Conservation (phyloP, 2,329 filamentous ascomycete species). For the Cryphonectria carpinicola region DNA sequence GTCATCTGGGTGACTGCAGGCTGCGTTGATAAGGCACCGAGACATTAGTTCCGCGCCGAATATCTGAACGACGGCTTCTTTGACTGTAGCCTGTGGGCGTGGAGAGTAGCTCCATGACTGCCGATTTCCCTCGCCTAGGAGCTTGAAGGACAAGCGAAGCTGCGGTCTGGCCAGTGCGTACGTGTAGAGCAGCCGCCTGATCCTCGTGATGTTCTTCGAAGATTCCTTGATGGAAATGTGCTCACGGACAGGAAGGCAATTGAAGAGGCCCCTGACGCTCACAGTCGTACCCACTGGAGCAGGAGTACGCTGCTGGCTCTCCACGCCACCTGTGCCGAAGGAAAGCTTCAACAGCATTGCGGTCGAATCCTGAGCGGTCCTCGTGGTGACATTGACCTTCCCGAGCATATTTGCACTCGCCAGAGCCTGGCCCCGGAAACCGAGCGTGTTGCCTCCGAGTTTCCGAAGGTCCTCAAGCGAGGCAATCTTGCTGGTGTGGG, state of each 20-base stretch:
- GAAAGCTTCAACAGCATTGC: constrained; percentile 55
- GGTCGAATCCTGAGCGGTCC: constrained; percentile 62
- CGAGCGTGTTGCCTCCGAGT: constrained; percentile 64
- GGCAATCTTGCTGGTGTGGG: constrained; percentile 74
- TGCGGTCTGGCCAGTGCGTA: constrained; percentile 69
- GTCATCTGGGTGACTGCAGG: constrained; percentile 12
- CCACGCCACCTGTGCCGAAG: constrained; percentile 46
- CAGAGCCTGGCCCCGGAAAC: constrained; percentile 76
- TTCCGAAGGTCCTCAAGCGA: constrained; percentile 63
- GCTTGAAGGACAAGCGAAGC: constrained; percentile 63
- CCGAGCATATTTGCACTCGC: constrained; percentile 67
- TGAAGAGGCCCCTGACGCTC: constrained; percentile 62
- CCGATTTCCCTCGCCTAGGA: constrained; percentile 55
- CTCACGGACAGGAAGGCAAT: constrained; percentile 64
- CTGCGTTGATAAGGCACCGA: constrained; percentile 53
- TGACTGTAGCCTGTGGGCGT: constrained; percentile 49
- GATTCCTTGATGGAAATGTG: constrained; percentile 61
- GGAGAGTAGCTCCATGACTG: constrained; percentile 67
- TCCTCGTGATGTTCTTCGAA: constrained; percentile 57
- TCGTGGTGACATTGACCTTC: constrained; percentile 65
- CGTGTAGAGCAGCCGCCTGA: constrained; percentile 63
- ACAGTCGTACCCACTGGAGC: constrained; percentile 73
- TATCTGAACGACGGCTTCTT: constrained; percentile 65
- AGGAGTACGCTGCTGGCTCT: constrained; percentile 43
- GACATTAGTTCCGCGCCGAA: constrained; percentile 60